Conservation (phyloP, 768 basidiomycete species). For the Tulasnella sp. region DNA sequence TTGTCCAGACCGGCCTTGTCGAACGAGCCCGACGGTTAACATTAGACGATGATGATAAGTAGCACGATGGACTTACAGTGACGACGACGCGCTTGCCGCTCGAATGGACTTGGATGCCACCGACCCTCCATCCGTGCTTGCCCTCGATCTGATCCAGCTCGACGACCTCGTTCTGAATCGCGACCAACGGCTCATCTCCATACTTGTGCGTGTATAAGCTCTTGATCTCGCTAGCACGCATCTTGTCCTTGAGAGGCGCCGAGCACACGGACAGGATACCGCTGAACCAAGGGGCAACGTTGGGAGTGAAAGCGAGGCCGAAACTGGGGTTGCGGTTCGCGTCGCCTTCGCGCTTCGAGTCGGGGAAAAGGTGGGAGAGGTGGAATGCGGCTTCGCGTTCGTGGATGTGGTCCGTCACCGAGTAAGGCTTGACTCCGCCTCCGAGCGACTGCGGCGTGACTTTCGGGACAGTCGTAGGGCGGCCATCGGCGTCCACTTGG, state of each 20-base stretch:
- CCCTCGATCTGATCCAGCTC: conserved; percentile 62
- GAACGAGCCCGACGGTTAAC: not conserved
- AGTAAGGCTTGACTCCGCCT: conserved; percentile 71
- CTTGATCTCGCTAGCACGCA: conserved; percentile 62
- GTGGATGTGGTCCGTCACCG: conserved; percentile 96
- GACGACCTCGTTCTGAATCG: conserved; percentile 55
- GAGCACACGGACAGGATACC: conserved; percentile 85
- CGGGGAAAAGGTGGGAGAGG: conserved; percentile 49
- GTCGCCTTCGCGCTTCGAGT: conserved; percentile 16
- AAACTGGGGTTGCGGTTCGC: conserved; percentile 19
- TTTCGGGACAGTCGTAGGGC: conserved; percentile 69
- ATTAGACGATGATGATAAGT: not conserved
- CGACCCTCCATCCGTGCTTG: conserved; percentile 81
- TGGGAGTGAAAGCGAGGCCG: conserved; percentile 75
- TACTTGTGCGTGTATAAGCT: conserved; percentile 72
- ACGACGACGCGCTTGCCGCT: conserved; percentile 84
- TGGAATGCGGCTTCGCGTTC: conserved; percentile 89
- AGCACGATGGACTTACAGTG: conserved; percentile 46
- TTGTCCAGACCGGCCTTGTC: conserved; percentile 86
- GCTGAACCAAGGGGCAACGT: conserved; percentile 89
- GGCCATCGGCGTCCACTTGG: conserved; percentile 49
- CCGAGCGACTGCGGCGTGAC: conserved; percentile 62
- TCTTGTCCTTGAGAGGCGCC: conserved; percentile 53
- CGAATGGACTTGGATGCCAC: conserved; percentile 89
- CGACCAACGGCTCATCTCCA: conserved; percentile 57